phyloP scores from a whole-genome alignment of 2,329 filamentous ascomycete genomes.

The Blastomyces gilchristii region DNA sequence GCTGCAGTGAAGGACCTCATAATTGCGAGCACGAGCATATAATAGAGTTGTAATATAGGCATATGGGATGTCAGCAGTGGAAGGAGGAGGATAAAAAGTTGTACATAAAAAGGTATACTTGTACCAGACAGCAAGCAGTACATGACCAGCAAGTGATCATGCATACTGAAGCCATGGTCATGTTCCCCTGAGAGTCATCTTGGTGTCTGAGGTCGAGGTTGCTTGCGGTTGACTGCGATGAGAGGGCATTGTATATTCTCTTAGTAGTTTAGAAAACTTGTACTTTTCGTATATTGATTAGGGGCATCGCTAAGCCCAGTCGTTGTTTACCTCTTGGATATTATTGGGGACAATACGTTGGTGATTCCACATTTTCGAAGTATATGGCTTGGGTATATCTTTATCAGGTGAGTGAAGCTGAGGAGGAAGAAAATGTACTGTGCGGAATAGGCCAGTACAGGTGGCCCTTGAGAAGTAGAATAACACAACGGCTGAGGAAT shows the following conservation, averaged over 20 bases:
- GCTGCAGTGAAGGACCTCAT: not conserved
- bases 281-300: not conserved
- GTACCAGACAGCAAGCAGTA: not conserved
- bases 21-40: not conserved
- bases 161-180: not conserved
- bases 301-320: not conserved
- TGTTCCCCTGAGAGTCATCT: not conserved
- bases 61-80: not conserved
- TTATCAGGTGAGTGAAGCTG: not conserved
- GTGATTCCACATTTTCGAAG: not conserved
- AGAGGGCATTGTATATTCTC: not conserved
- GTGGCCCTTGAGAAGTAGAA: not conserved
- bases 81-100: not conserved
- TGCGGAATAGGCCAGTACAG: not conserved
- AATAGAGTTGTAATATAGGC: not conserved
- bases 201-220: not conserved
- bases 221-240: not conserved
- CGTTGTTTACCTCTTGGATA: not conserved
- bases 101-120: not conserved
- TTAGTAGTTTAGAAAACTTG: too few species aligned
- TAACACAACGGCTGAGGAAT: not conserved
- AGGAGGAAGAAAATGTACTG: not conserved
- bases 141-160: slow-evolving; percentile 5
- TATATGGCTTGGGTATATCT: not conserved
- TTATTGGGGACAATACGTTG: not conserved